Conservation (phyloP, 2,329 filamentous ascomycete genomes). For the Xenosphaeropsis pyriputrescens region DNA sequence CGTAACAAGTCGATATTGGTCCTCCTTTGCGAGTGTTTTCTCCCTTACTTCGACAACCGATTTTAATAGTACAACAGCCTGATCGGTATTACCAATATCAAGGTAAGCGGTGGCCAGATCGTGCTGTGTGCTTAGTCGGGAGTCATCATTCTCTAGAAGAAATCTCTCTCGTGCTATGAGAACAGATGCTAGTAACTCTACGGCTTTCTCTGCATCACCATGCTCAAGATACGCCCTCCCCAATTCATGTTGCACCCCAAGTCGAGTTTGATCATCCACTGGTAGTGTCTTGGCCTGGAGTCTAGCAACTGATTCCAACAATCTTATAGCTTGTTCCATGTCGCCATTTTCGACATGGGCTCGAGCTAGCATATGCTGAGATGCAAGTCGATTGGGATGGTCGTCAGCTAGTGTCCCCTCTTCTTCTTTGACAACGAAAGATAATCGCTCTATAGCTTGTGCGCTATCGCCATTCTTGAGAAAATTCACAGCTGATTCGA, state of each 20-base stretch:
- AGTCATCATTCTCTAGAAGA: not conserved
- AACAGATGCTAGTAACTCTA: not conserved
- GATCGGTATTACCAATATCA: not conserved
- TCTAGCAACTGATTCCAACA: too few species aligned
- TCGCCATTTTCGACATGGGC: too few species aligned
- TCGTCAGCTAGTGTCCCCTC: too few species aligned
- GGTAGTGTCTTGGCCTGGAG: too few species aligned
- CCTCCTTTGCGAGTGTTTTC: not conserved
- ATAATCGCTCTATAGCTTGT: too few species aligned
- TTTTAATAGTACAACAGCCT: not conserved
- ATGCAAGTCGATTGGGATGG: too few species aligned
- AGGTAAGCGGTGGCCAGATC: not conserved
- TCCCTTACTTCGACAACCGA: not conserved
- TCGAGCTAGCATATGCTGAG: too few species aligned
- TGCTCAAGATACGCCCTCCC: not conserved
- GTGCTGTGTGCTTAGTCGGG: not conserved
- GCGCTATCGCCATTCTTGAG: too few species aligned
- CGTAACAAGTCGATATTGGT: not conserved
- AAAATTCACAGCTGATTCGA: too few species aligned
- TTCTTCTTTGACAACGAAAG: too few species aligned
- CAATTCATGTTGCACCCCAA: not conserved
- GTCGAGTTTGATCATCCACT: not conserved
- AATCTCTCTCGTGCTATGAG: not conserved
- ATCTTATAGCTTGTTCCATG: too few species aligned
- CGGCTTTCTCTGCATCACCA: not conserved